phyloP scores from a whole-genome alignment of 768 basidiomycete genomes.

The Trametopsis cervina region DNA sequence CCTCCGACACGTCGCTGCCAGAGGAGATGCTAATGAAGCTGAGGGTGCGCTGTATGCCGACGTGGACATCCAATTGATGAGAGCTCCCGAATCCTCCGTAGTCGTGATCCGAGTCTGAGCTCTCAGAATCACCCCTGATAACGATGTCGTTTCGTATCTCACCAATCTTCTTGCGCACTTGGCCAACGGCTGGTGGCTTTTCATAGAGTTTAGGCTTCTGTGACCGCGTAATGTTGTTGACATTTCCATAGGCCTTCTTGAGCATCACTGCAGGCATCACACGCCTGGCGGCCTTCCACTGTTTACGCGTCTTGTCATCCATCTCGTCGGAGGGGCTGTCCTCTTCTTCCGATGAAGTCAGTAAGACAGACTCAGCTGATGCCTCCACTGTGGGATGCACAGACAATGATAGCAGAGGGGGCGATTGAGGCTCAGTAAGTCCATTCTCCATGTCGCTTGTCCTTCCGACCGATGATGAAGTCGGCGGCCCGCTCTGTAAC shows the following conservation, averaged over 20 bases:
- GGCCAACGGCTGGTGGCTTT: conserved; percentile 43
- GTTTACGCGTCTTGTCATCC: not conserved
- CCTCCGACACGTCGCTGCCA: conserved; percentile 2
- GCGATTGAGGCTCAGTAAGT: no score
- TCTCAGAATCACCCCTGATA: conserved; percentile 60
- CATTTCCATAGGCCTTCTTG: not conserved
- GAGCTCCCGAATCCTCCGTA: not conserved
- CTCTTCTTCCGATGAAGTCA: no score
- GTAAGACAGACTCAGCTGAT: no score
- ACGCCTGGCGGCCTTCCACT: not conserved
- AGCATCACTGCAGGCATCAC: not conserved
- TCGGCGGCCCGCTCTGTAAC: not conserved
- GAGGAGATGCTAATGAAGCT: conserved; percentile 1
- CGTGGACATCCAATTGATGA: not conserved
- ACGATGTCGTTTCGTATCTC: conserved; percentile 23
- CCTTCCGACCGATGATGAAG: not conserved
- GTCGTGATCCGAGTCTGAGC: conserved; percentile 35
- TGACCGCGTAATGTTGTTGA: not conserved
- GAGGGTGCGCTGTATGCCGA: not conserved
- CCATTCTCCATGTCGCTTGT: no score
- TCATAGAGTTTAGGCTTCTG: conserved; percentile 24
- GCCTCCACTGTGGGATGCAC: no score
- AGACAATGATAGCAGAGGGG: no score
- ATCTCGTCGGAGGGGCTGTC: not conserved
- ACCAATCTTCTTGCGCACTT: conserved; percentile 35